Percentiles rank a stretch among this genome's conserved stretches.
phyloP scores from a whole-genome alignment of 2,329 filamentous ascomycete genomes.

The Arthroderma sp. region DNA sequence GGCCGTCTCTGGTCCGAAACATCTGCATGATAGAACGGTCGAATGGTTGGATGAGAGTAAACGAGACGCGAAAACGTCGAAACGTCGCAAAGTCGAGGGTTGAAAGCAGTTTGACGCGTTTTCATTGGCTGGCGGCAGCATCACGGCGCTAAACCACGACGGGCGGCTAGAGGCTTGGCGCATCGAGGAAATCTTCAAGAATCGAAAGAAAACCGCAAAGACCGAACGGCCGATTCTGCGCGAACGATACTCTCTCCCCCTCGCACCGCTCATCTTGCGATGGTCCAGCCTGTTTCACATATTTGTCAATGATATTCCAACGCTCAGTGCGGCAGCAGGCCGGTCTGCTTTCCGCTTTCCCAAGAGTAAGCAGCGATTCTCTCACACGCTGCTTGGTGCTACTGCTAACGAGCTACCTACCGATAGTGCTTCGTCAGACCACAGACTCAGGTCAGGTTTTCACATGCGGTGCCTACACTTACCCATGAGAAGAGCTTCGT shows the following conservation, averaged over 20 bases:
- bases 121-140: constrained; percentile 3
- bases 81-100: background rate
- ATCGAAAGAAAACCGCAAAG: too few relatives aligned
- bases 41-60: background rate
- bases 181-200: too few relatives aligned
- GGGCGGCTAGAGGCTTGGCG: background rate
- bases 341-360: constrained; percentile 28
- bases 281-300: constrained; percentile 11
- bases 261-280: background rate
- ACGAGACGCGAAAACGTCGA: background rate
- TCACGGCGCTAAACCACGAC: background rate
- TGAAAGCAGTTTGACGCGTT: background rate
- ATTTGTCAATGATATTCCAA: constrained; percentile 28
- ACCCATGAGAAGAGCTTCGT: constrained; percentile 33
- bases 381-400: constrained; percentile 5
- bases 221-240: too few relatives aligned
- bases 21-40: background rate
- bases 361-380: constrained; percentile 18
- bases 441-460: constrained; percentile 23
- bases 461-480: constrained; percentile 38
- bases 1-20: too few relatives aligned
- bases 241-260: too few relatives aligned
- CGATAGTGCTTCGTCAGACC: constrained; percentile 21
- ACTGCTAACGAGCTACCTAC: constrained; percentile 5
- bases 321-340: constrained; percentile 31